These are phyloP conservation scores for Mycena indigotica DNA, from an alignment of 768 basidiomycete species.

Conservation along the genomic window DNA sequence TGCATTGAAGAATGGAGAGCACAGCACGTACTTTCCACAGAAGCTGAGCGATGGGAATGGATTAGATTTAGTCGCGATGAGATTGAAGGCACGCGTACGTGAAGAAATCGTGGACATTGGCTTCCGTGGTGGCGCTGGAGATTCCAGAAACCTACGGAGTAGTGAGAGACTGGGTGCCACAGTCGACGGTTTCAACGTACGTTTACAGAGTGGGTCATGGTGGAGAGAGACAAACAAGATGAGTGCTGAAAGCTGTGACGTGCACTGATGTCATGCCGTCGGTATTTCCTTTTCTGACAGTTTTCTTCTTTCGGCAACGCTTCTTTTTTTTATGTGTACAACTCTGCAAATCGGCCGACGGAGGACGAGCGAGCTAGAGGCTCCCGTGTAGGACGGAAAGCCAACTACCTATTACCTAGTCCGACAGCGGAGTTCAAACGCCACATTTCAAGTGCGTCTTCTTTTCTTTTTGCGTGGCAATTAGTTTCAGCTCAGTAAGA, in stretches of 20 bases:
- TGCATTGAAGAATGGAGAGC: neutral
- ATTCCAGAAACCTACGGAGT: slow-evolving; percentile 70
- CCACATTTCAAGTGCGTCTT: neutral
- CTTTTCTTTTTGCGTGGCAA: too few relatives aligned
- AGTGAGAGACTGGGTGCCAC: neutral
- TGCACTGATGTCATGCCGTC: neutral
- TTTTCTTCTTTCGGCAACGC: neutral
- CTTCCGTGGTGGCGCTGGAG: slow-evolving; percentile 62
- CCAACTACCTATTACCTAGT: neutral
- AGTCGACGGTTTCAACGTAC: slow-evolving; percentile 32
- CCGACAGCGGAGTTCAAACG: neutral
- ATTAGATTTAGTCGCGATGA: slow-evolving; percentile 12
- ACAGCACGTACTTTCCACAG: slow-evolving; percentile 74
- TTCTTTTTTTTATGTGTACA: neutral
- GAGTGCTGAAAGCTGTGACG: slow-evolving; percentile 6
- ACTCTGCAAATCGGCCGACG: too few relatives aligned
- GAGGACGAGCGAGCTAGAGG: too few relatives aligned
- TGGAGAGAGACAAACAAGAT: slow-evolving; percentile 30
- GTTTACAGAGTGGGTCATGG: slow-evolving; percentile 49
- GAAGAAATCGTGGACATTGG: slow-evolving; percentile 79
- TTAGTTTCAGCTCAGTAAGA: too few relatives aligned
- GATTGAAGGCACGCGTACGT: slow-evolving; percentile 48
- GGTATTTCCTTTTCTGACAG: slow-evolving; percentile 3
- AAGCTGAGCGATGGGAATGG: slow-evolving; percentile 50
- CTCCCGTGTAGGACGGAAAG: neutral